A percentile compares a stretch with the other conserved stretches of the same genome.
These are phyloP conservation scores for Dactylorhiza incarnata DNA, from an alignment of 106 monocot genomes.

Conservation along the genomic window DNA sequence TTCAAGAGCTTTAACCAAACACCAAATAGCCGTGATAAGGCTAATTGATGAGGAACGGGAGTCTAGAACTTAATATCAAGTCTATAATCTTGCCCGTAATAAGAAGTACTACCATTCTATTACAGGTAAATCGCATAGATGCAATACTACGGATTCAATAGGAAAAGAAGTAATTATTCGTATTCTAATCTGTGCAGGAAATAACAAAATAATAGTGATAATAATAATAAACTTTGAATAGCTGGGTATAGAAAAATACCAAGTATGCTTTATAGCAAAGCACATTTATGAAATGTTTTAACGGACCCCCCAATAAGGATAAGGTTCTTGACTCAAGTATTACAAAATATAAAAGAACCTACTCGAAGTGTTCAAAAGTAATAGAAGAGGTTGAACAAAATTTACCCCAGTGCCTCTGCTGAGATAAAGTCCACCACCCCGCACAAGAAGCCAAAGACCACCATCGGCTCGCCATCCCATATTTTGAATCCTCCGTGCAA, in stretches of 20 bases:
- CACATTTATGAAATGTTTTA: neutral
- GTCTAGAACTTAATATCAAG: too few relatives aligned
- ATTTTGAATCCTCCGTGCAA: conserved; percentile 88
- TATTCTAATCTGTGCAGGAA: neutral
- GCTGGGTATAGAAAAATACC: neutral
- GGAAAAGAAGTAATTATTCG: neutral
- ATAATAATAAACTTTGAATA: neutral
- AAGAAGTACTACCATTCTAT: neutral
- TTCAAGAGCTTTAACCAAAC: too few relatives aligned
- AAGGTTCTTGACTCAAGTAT: neutral
- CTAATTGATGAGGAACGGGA: too few relatives aligned
- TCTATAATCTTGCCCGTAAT: too few relatives aligned
- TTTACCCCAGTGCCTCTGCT: conserved; percentile 93
- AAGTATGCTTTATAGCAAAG: neutral
- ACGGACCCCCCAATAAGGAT: neutral
- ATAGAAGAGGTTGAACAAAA: neutral
- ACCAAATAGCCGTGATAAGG: too few relatives aligned
- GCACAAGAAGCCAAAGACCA: conserved; percentile 92
- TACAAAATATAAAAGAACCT: neutral
- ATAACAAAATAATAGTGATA: too few relatives aligned
- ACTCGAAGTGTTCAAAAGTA: neutral
- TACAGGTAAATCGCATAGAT: neutral
- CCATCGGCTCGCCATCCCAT: conserved; percentile 99
- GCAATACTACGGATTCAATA: neutral
- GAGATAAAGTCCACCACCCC: conserved; percentile 89